Evolutionary conservation across 2,329 filamentous ascomycete genomes (phyloP).

Genomic region (Alternaria gaisen): DNA sequence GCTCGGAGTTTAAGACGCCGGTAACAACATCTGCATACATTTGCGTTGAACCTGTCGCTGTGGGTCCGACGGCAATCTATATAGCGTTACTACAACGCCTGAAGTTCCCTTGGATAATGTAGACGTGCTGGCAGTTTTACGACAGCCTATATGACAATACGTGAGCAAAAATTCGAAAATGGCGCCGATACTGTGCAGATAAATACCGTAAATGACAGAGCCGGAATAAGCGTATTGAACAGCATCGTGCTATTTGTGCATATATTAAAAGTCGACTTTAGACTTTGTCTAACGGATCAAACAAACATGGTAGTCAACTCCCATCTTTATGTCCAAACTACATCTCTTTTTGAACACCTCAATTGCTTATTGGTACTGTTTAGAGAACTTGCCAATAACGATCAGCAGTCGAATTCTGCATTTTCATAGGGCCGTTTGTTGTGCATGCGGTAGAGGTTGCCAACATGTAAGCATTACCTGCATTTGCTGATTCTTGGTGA

Average conservation of each 20-base stretch:
- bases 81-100: neutral
- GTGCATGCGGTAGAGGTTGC: neutral
- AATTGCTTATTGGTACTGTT: neutral
- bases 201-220: neutral
- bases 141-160: neutral
- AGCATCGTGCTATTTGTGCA: neutral
- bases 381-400: rapidly evolving
- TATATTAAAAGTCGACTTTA: neutral
- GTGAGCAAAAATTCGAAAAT: neutral
- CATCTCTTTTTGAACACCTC: neutral
- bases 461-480: neutral
- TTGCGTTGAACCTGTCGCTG: neutral
- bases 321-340: neutral
- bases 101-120: neutral
- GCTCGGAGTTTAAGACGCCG: conserved; percentile 6
- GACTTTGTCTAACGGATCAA: neutral
- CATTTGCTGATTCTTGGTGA: neutral
- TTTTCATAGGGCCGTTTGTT: neutral
- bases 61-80: conserved; percentile 4
- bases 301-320: neutral
- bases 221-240: neutral
- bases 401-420: neutral
- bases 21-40: conserved; percentile 6
- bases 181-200: neutral
- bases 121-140: neutral